Percentiles rank a stretch among this genome's conserved stretches.
Conservation (phyloP, 441 rosid species). For the Adansonia rubrostipa region DNA sequence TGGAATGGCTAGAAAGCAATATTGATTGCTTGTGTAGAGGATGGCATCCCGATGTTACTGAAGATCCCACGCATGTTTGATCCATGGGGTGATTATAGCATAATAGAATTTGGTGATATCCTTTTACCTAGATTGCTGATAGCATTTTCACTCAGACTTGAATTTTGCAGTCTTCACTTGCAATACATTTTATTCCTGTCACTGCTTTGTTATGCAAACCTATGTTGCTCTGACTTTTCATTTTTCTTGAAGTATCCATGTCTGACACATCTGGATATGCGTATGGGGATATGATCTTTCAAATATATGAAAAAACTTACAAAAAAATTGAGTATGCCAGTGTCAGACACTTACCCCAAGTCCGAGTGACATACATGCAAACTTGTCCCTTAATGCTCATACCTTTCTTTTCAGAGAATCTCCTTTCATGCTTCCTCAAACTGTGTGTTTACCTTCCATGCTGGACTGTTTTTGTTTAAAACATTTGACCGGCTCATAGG, state of each 20-base stretch:
- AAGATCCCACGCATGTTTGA: constrained; percentile 79
- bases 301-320: too few species aligned
- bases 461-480: not conserved
- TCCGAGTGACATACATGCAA: not conserved
- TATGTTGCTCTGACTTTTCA: too few species aligned
- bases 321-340: too few species aligned
- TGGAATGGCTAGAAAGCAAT: constrained; percentile 17
- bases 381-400: not conserved
- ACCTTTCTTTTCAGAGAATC: not conserved
- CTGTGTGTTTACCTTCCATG: not conserved
- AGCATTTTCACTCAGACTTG: constrained; percentile 67
- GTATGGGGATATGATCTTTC: too few species aligned
- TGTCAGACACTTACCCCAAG: too few species aligned
- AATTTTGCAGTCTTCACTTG: not conserved
- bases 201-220: not conserved
- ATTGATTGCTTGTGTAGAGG: constrained; percentile 36
- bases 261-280: too few species aligned
- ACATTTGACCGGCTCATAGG: not conserved
- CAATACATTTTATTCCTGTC: not conserved
- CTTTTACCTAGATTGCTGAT: constrained; percentile 70
- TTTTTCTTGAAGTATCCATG: too few species aligned
- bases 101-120: constrained; percentile 77
- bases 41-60: constrained; percentile 75
- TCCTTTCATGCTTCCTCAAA: not conserved
- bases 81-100: constrained; percentile 83